Evolutionary conservation across 2,329 filamentous ascomycete genomes (phyloP), one percentile per base, ranked within the genome.

Genomic region (Aspergillus felis): DNA sequence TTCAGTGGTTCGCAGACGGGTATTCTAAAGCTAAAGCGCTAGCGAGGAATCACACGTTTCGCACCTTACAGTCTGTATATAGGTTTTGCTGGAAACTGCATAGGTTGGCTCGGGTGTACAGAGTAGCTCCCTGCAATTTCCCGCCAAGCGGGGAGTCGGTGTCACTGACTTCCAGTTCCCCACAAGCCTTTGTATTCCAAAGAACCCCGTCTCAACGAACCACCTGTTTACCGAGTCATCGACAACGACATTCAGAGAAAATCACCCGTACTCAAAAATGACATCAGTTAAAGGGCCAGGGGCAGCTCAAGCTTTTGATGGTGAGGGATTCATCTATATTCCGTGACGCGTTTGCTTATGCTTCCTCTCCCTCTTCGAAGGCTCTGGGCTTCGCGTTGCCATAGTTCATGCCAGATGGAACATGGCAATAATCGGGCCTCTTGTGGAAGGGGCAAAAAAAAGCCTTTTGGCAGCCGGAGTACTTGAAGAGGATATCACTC

Each of bases 381-480:
- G 90, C 74, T 85, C 85, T 68, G 81, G 80, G 69, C 85, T 99
- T 63, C 91, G 94, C 71, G 88, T 99, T 72, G 93, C 90, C 72
- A 97, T 99, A 72, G 85, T 99, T 58, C 94, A 97, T 79, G 93
- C 93, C 58, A 87, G 94, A 69, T 99, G 94, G 94, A 99, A 99
- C 80, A 83, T 82, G 64, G 84, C 83, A 64, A 91, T 99, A 73
- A 96, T 97, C 76, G 87, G 90, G 58, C 87, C 91, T 54, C 86
- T 99, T 57, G 83, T 99, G 60, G 81, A 84, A 53, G 94, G 94
- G 63, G 86, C 90, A 49, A 90, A 88, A 76, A 87, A 88, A 67
- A 88, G 88, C 71, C 86, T 99, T 56, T 79, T 88, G 35, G 84
- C 84, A 47, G 86, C 88, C 54, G 94, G 94, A 55, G 93, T 99